phyloP scores from a whole-genome alignment of 148 eudicot species.

The Cornus controversa region DNA sequence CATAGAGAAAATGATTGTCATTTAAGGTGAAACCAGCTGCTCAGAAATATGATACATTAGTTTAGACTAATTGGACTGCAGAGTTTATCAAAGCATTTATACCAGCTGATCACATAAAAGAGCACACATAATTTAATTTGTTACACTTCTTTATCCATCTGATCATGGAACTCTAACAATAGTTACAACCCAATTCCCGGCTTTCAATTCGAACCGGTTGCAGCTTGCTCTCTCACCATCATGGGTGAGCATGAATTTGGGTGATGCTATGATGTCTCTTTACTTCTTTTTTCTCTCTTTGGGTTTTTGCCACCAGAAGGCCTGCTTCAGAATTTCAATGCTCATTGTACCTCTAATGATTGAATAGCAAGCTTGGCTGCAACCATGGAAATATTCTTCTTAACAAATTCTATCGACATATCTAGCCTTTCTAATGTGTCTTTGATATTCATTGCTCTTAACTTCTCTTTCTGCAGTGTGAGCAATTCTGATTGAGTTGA shows the following conservation, averaged over 20 bases:
- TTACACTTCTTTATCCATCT: too few species aligned
- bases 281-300: too few species aligned
- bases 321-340: background rate
- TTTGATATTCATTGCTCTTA: conserved; percentile 37
- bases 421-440: conserved; percentile 39
- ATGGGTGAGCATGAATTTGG: background rate
- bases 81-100: too few species aligned
- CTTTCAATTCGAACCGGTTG: too few species aligned
- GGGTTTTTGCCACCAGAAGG: background rate
- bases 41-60: too few species aligned
- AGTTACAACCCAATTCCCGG: too few species aligned
- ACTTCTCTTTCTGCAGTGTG: conserved; percentile 35
- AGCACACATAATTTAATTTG: background rate
- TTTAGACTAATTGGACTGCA: too few species aligned
- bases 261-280: too few species aligned
- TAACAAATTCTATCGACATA: conserved; percentile 26
- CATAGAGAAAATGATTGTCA: too few species aligned
- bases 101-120: background rate
- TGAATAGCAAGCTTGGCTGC: conserved; percentile 59
- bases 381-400: conserved; percentile 33
- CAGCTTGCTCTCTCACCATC: too few species aligned
- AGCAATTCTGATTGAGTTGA: conserved; percentile 30
- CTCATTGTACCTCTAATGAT: conserved; percentile 20
- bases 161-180: too few species aligned
- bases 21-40: too few species aligned